Conservation (phyloP, 1,284 basidiomycete species). For the Trichosporon faecale region DNA sequence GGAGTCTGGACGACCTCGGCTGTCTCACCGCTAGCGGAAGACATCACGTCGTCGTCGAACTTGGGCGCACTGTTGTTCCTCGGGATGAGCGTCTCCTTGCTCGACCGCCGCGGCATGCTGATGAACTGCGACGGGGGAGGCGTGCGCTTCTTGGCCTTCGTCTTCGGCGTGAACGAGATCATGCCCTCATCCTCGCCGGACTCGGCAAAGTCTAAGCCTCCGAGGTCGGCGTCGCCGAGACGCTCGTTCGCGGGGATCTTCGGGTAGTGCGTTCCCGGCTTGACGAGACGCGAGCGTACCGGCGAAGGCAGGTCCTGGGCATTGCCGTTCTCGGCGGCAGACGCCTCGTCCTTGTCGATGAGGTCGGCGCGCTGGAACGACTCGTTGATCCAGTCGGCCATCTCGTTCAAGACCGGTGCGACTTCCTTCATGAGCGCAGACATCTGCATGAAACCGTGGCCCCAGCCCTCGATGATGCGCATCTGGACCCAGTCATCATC, state of each 20-base stretch:
- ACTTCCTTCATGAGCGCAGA: slow-evolving; percentile 76
- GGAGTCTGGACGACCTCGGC: slow-evolving; percentile 36
- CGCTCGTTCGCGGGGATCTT: slow-evolving; percentile 29
- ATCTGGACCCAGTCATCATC: slow-evolving; percentile 96
- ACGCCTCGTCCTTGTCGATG: slow-evolving; percentile 31
- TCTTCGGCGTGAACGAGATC: slow-evolving; percentile 54
- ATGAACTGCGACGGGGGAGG: slow-evolving; percentile 49
- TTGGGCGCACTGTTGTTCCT: slow-evolving; percentile 38
- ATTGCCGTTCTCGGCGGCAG: slow-evolving; percentile 9
- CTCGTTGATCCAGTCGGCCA: slow-evolving; percentile 88
- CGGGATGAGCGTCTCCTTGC: slow-evolving; percentile 40
- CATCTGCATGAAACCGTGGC: slow-evolving; percentile 95
- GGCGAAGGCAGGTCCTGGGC: slow-evolving; percentile 21
- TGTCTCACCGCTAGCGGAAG: slow-evolving; percentile 37
- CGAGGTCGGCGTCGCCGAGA: slow-evolving; percentile 47
- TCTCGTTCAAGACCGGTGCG: slow-evolving; percentile 68
- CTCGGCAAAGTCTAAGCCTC: slow-evolving; percentile 29
- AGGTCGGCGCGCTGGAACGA: slow-evolving; percentile 60
- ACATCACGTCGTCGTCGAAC: slow-evolving; percentile 44
- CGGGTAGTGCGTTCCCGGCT: slow-evolving; percentile 43
- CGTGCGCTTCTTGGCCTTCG: slow-evolving; percentile 53
- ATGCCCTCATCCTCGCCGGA: slow-evolving; percentile 41
- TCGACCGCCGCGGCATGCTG: slow-evolving; percentile 41
- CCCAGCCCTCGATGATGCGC: slow-evolving; percentile 85
- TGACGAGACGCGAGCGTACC: slow-evolving; percentile 40